phyloP scores from a whole-genome alignment of 257 asterid species.

The Primulina tabacum region DNA sequence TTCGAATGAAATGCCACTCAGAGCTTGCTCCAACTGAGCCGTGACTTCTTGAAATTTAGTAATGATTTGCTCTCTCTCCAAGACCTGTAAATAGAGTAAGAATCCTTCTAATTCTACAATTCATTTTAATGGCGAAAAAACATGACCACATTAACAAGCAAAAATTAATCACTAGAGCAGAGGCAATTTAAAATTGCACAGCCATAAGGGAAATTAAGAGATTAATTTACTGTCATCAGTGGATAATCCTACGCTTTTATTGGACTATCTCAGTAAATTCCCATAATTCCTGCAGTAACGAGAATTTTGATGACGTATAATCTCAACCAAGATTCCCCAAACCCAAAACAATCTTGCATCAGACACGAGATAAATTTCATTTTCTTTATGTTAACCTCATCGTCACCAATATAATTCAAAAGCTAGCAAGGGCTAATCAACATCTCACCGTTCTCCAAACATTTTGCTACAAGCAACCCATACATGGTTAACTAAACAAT shows the following conservation, averaged over 20 bases:
- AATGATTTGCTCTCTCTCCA: constrained; percentile 81
- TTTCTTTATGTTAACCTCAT: constrained; percentile 12
- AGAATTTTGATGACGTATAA: constrained; percentile 15
- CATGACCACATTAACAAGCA: not conserved
- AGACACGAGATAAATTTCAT: constrained; percentile 6
- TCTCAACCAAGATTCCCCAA: constrained; percentile 20
- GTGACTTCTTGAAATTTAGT: constrained; percentile 74
- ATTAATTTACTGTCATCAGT: constrained; percentile 8
- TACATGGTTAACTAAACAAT: constrained; percentile 10
- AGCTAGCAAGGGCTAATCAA: constrained; percentile 5
- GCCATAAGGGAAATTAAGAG: constrained; percentile 1
- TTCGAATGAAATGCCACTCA: constrained; percentile 69
- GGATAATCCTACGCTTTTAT: not conserved
- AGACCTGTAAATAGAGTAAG: constrained; percentile 57
- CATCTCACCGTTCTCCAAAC: constrained; percentile 13
- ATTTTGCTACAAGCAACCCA: constrained; percentile 17
- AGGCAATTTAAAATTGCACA: not conserved
- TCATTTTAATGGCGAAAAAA: constrained; percentile 8
- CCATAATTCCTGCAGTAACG: constrained; percentile 15
- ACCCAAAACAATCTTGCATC: constrained; percentile 22
- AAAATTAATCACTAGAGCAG: constrained; percentile 1
- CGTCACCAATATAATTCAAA: constrained; percentile 26
- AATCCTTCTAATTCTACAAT: constrained; percentile 19
- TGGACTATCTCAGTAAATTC: not conserved
- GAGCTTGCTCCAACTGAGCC: constrained; percentile 73